phyloP scores from a whole-genome alignment of 306 rosid genomes.

The Dicorynia guianensis region DNA sequence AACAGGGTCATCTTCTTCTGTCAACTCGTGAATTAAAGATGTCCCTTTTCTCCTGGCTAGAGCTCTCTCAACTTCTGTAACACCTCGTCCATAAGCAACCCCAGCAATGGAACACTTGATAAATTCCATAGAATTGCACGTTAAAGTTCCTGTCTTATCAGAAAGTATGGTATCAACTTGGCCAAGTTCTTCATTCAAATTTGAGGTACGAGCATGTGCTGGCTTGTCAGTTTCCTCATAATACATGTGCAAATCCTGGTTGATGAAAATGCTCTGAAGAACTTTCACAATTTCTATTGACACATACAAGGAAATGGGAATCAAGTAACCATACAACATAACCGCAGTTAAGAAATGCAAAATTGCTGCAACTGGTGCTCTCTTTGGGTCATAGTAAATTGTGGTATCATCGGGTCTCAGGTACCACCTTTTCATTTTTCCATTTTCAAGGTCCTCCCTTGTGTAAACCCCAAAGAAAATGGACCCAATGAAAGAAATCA shows the following conservation, averaged over 20 bases:
- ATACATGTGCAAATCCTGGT: conserved; percentile 81
- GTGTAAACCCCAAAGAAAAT: conserved; percentile 73
- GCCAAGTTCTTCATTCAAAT: conserved; percentile 96
- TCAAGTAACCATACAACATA: conserved; percentile 84
- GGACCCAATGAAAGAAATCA: conserved; percentile 67
- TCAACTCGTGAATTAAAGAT: conserved; percentile 35
- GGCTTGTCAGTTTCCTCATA: conserved; percentile 88
- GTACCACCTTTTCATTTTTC: conserved; percentile 79
- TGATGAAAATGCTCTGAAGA: conserved; percentile 86
- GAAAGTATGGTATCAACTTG: conserved; percentile 93
- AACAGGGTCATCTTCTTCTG: conserved; percentile 48
- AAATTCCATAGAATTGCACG: conserved; percentile 96
- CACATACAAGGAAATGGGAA: conserved; percentile 92
- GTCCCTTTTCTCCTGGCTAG: conserved; percentile 61
- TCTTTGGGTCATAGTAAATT: conserved; percentile 65
- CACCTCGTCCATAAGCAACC: conserved; percentile 72
- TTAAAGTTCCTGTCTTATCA: conserved; percentile 94
- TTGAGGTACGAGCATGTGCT: conserved; percentile 86
- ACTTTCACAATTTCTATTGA: conserved; percentile 96
- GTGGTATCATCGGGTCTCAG: conserved; percentile 82
- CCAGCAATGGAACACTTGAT: conserved; percentile 97
- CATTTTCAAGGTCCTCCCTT: conserved; percentile 65
- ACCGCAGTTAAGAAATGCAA: conserved; percentile 78
- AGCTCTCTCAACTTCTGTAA: conserved; percentile 96
- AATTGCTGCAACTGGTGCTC: conserved; percentile 68